Base-by-base conservation (phyloP, 1,284 basidiomycete species). In the Ganoderma sinense region DNA sequence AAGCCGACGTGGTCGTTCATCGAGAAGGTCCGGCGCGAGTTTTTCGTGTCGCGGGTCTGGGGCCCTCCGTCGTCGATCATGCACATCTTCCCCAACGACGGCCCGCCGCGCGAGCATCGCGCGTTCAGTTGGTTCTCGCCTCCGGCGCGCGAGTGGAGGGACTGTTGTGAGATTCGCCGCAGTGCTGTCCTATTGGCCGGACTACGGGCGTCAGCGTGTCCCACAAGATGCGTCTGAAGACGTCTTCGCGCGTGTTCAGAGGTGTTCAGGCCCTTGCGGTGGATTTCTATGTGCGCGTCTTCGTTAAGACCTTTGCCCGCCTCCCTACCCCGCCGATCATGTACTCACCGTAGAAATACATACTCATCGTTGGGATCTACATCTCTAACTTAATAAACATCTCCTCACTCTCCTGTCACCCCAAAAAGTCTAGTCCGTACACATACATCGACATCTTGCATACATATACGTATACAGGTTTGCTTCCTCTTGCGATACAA, bases 121-220 rank as follows among this genome's bases (percentile, higher is more conserved):
- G 29, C 26, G 18, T 64, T 45, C 33, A 7, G 61, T 5, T 62
- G 61, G 66, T n/a, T 18, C 11, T 33, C 29, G 10, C 39, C 58
- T 26, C 58, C 58, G 4, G 11, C n/a, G 10, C 10, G 10, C 31
- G 20, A 40, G 10, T 60, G 58, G 58, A 26, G n/a, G 8, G 18
- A 55, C 8, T 33, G 40, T 2, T 8, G 61, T 7, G 43, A 36
- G 26, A 18, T 59, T 68, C 41, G 41, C 36, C 14, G 2, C 10
- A 6, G 43, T 68, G 14, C 16, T 68, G 1, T 10, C 61, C 4
- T 29, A 16, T 13, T 68, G 66, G 66, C 66, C 66, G 8, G 60
- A 48, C 36, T 66, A 31, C 23, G 40, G 60, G 20, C 14, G n/a
- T 1, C 39, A 45, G 29, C 55, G 45, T 8, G 23, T 40, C 18